Conservation (phyloP, 1,284 basidiomycete species). For the Agaricales sp. region DNA sequence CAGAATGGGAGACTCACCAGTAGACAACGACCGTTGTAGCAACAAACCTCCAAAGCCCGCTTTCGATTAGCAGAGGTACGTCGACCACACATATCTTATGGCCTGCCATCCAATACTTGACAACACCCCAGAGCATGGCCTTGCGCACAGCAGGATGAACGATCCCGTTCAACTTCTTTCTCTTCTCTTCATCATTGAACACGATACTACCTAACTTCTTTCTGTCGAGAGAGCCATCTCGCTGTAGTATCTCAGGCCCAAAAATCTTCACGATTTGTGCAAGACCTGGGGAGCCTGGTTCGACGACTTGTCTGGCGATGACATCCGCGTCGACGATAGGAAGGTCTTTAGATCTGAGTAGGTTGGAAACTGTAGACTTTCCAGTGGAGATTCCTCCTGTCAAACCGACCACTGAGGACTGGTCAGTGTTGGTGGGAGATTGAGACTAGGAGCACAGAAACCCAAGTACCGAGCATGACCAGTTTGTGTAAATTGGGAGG, state of each 20-base stretch:
- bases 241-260: conserved; percentile 55
- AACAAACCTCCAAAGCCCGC: conserved; percentile 79
- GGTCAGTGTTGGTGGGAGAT: background rate
- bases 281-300: conserved; percentile 75
- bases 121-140: conserved; percentile 63
- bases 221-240: conserved; percentile 73
- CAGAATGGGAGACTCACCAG: conserved; percentile 42
- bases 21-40: conserved; percentile 84
- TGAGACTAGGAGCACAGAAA: background rate
- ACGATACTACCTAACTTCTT: conserved; percentile 79
- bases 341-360: conserved; percentile 57
- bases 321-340: conserved; percentile 91
- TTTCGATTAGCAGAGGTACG: conserved; percentile 90
- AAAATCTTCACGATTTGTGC: conserved; percentile 61
- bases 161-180: conserved; percentile 74
- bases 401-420: conserved; percentile 75
- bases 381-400: conserved; percentile 97
- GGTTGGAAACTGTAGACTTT: conserved; percentile 84
- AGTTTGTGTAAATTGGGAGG: no score
- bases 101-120: conserved; percentile 71
- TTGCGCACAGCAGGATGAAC: conserved; percentile 84
- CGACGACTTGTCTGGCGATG: conserved; percentile 81
- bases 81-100: conserved; percentile 79
- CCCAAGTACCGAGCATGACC: background rate
- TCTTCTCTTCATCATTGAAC: conserved; percentile 69